phyloP scores from a whole-genome alignment of 495 filamentous ascomycete species.

The Letharia columbiana region DNA sequence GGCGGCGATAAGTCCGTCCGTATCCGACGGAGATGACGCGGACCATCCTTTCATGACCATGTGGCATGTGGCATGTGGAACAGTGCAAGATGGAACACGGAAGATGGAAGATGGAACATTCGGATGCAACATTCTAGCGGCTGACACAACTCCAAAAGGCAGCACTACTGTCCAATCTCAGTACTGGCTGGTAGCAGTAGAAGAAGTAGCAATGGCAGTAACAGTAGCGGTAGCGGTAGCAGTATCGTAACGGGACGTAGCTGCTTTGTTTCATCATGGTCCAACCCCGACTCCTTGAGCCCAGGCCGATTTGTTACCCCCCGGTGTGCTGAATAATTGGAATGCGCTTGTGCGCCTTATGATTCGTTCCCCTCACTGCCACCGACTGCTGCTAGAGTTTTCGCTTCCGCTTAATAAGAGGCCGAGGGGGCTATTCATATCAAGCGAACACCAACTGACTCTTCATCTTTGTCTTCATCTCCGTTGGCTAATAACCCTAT shows the following conservation, averaged over 20 bases:
- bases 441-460: background rate
- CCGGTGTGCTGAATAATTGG: conserved; percentile 7
- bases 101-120: background rate
- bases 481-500: background rate
- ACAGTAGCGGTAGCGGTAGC: too few relatives aligned
- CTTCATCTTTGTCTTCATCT: background rate
- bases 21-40: conserved; percentile 17
- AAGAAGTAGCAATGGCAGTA: too few relatives aligned
- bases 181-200: background rate
- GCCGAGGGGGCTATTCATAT: background rate
- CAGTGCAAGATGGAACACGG: background rate
- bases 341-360: background rate
- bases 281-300: background rate
- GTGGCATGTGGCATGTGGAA: background rate
- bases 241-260: background rate
- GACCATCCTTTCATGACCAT: conserved; percentile 2
- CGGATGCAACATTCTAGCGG: background rate
- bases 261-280: conserved; percentile 13
- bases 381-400: background rate
- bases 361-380: background rate
- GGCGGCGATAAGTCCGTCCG: conserved; percentile 6
- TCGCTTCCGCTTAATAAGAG: conserved; percentile 5
- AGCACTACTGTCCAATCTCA: conserved; percentile 8
- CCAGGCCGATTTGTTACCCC: background rate
- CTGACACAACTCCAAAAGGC: conserved; percentile 2